Evolutionary conservation across 495 filamentous ascomycete species (phyloP).

Genomic region (Filosporella fistucella): DNA sequence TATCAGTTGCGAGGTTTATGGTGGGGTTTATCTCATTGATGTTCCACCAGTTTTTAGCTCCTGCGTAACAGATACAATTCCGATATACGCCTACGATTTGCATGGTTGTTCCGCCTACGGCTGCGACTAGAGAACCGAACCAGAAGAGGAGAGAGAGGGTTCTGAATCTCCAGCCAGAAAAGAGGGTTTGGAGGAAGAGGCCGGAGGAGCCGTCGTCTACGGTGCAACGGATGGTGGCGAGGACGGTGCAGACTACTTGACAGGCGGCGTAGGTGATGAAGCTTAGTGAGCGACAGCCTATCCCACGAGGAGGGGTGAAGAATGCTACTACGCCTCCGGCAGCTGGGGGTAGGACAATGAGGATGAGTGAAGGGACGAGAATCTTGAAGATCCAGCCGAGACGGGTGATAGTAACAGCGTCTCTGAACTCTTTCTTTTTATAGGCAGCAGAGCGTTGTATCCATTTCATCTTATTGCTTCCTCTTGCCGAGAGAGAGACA

Average conservation of each 20-base stretch:
- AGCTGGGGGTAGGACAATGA: conserved; percentile 24
- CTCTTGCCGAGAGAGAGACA: conserved; percentile 12
- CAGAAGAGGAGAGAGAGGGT: conserved; percentile 5
- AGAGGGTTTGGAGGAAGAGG: not conserved
- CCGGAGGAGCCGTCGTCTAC: not conserved
- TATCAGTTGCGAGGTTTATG: conserved; percentile 15
- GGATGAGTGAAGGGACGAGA: conserved; percentile 22
- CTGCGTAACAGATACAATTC: conserved; percentile 11
- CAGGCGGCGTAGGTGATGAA: conserved; percentile 13
- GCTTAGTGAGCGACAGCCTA: conserved; percentile 12
- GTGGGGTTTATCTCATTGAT: conserved; percentile 3
- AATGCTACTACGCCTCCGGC: conserved; percentile 31
- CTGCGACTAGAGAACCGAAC: conserved; percentile 7
- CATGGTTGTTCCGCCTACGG: conserved; percentile 15
- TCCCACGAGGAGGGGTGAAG: conserved; percentile 17
- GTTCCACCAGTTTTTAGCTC: conserved; percentile 4
- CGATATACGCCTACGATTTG: conserved; percentile 15
- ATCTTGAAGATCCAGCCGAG: conserved; percentile 20
- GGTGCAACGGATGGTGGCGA: conserved; percentile 3
- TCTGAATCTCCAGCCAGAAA: conserved; percentile 2
- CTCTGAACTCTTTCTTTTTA: conserved; percentile 1
- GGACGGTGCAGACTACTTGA: conserved; percentile 1
- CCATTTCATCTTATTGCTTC: conserved; percentile 15
- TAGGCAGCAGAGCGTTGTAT: conserved; percentile 9
- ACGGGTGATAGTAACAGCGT: conserved; percentile 3